phyloP scores from a whole-genome alignment of 1,139 yeast genomes.

The Geotrichum phurueaensis region DNA sequence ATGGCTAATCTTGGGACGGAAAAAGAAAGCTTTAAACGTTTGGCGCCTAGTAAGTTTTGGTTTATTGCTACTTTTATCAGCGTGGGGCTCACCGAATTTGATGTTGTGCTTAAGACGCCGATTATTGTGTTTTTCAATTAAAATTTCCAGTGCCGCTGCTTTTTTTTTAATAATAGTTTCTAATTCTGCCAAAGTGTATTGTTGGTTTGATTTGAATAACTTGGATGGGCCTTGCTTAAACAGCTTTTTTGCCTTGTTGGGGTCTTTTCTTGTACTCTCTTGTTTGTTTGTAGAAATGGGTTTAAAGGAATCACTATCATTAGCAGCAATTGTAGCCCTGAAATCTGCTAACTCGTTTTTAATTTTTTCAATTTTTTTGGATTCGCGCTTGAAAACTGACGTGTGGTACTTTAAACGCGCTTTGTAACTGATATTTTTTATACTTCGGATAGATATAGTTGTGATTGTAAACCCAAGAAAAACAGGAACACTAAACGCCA shows the following conservation, averaged over 20 bases:
- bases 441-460: not conserved
- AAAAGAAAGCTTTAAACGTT: not conserved
- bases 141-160: not conserved
- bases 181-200: not conserved
- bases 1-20: not conserved
- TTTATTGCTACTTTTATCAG: not conserved
- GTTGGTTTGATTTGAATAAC: not conserved
- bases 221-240: not conserved
- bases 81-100: not conserved
- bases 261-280: not conserved
- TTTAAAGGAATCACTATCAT: not conserved
- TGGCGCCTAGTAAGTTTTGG: not conserved
- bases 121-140: not conserved
- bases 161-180: not conserved
- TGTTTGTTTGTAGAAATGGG: not conserved
- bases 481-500: conserved; percentile 6
- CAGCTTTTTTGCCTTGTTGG: not conserved
- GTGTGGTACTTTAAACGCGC: not conserved
- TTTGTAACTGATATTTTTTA: conserved; percentile 1
- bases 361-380: not conserved
- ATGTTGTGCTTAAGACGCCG: not conserved
- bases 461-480: conserved; percentile 7
- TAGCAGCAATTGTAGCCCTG: not conserved
- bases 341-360: not conserved
- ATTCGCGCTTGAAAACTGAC: not conserved